Percentiles rank a stretch among this genome's conserved stretches.
These are phyloP conservation scores for Volvox reticuliferus DNA, from an alignment of 139 green algal genomes.

Conservation along the genomic window DNA sequence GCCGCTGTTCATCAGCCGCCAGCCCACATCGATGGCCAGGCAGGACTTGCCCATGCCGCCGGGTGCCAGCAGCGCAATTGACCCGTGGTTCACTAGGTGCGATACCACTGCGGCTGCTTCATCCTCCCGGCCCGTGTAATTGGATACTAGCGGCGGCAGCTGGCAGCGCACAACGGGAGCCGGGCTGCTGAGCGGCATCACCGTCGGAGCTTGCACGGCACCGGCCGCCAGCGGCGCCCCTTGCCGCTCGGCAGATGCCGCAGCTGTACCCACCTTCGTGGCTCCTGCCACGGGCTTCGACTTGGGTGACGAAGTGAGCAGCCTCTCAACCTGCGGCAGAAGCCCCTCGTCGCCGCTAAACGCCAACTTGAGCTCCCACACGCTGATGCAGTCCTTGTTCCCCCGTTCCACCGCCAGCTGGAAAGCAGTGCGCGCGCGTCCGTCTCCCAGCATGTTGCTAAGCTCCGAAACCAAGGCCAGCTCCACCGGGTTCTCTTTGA, in stretches of 20 bases:
- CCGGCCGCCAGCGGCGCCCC: neutral
- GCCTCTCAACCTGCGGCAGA: neutral
- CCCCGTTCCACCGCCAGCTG: neutral
- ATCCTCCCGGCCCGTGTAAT: neutral
- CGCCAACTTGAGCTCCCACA: slow-evolving; percentile 17
- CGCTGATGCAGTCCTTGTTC: slow-evolving; percentile 33
- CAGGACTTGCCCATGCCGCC: slow-evolving; percentile 52
- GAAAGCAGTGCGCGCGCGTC: neutral
- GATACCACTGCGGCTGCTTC: neutral
- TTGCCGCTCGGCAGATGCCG: neutral
- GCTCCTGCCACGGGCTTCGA: too few relatives aligned
- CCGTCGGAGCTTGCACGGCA: too few relatives aligned
- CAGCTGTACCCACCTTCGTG: too few relatives aligned
- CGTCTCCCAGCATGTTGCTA: neutral
- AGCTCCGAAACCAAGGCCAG: neutral
- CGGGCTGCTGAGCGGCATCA: too few relatives aligned
- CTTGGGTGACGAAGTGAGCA: too few relatives aligned
- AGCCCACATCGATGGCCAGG: slow-evolving; percentile 37
- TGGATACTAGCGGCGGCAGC: neutral
- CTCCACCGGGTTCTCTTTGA: neutral
- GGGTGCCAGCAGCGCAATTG: slow-evolving; percentile 27
- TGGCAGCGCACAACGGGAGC: slow-evolving; percentile 4
- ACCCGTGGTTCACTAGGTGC: neutral
- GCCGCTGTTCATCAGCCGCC: neutral
- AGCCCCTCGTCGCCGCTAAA: slow-evolving; percentile 14